These are phyloP conservation scores for Darksidea phi DNA, from an alignment of 495 filamentous ascomycete genomes.

Conservation along the genomic window DNA sequence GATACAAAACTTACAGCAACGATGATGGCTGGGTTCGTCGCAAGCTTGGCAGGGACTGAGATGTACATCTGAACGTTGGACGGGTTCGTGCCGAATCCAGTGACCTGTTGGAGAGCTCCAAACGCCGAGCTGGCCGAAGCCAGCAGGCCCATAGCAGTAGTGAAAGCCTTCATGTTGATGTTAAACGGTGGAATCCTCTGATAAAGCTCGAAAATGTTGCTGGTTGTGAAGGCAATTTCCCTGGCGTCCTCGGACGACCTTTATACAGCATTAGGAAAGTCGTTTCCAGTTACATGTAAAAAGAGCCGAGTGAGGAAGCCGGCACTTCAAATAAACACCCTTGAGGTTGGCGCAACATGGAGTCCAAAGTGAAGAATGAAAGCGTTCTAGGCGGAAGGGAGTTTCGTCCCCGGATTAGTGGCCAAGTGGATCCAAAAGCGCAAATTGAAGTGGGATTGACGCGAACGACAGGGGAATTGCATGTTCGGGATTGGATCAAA, in stretches of 20 bases:
- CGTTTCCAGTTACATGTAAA: background rate
- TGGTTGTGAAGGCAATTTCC: constrained; percentile 5
- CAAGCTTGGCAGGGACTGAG: constrained; percentile 56
- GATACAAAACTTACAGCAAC: constrained; percentile 47
- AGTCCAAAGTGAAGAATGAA: background rate
- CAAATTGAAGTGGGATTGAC: constrained; percentile 9
- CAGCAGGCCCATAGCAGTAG: constrained; percentile 3
- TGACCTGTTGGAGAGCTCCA: constrained; percentile 23
- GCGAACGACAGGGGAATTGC: background rate
- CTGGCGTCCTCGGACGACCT: background rate
- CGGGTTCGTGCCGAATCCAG: constrained; percentile 25
- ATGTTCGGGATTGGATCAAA: constrained; percentile 12
- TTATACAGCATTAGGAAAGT: constrained; percentile 5
- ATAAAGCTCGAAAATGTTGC: constrained; percentile 1
- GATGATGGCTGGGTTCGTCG: constrained; percentile 52
- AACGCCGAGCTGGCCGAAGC: constrained; percentile 6
- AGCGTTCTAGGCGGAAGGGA: constrained; percentile 2
- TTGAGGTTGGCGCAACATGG: background rate
- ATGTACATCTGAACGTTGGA: constrained; percentile 42
- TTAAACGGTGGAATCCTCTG: constrained; percentile 1
- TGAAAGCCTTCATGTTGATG: constrained; percentile 11
- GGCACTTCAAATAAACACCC: constrained; percentile 11
- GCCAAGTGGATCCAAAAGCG: background rate
- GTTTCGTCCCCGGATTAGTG: constrained; percentile 4
- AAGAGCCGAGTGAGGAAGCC: constrained; percentile 15